Percentiles rank a stretch among this genome's conserved stretches.
Evolutionary conservation across 192 early-diverging fungal genomes (phyloP).

Genomic region (Backusella tuberculispora): DNA sequence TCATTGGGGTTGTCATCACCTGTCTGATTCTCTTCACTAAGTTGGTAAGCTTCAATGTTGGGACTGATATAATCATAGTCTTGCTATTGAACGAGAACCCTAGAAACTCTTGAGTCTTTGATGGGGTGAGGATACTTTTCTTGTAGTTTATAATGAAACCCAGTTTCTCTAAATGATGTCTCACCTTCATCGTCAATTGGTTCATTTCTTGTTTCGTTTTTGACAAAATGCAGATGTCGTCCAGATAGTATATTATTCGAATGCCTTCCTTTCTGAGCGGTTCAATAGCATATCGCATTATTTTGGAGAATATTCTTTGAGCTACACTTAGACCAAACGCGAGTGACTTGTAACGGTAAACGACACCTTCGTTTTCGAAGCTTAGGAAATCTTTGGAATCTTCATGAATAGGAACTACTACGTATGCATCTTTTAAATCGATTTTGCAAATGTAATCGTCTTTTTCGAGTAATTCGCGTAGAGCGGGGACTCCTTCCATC

Average conservation of each 20-base stretch:
- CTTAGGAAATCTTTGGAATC: conserved; percentile 1
- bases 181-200: not conserved
- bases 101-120: conserved; percentile 8
- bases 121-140: not conserved
- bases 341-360: conserved; percentile 19
- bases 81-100: conserved; percentile 16
- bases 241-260: conserved; percentile 10
- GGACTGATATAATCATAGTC: not conserved
- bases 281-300: conserved; percentile 24
- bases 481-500: conserved; percentile 34
- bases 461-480: conserved; percentile 25
- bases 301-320: conserved; percentile 21
- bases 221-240: conserved; percentile 19
- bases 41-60: not conserved
- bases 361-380: not conserved
- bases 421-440: conserved; percentile 23
- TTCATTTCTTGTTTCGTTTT: conserved; percentile 14
- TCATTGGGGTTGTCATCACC: not conserved
- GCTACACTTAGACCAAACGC: conserved; percentile 19
- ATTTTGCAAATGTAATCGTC: conserved; percentile 23
- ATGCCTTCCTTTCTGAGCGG: not conserved
- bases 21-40: not conserved
- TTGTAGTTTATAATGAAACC: not conserved
- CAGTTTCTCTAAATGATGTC: not conserved
- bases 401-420: conserved; percentile 18